Evolutionary conservation across 495 filamentous ascomycete genomes (phyloP), one percentile per base, ranked within the genome.

Genomic region (Aspergillus nanangensis): DNA sequence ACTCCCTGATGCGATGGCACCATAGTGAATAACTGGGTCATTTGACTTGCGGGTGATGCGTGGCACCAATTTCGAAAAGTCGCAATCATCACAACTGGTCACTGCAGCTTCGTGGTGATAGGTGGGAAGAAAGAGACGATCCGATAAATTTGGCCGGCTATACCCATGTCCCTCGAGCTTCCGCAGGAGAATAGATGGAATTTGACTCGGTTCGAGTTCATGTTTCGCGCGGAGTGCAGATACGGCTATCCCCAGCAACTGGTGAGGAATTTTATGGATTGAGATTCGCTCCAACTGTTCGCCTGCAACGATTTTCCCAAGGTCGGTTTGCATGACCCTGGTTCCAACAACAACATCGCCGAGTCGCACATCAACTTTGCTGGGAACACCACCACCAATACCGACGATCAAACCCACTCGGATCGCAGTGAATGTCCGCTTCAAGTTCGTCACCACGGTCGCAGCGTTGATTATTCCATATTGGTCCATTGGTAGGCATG

Each of bases 301-400:
- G 17, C 50, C 43, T 17, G 18, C 44, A 3, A 62, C 17, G 0
- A 52, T 40, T 48, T 70, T 74, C 3, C 67, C 71, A 38, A 67
- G 54, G 38, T 75, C 66, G 45, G 52, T 66, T 48, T 74, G 66
- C 38, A 74, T 58, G 3, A 76, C 69, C 18, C 71, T 63, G 8
- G 61, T 58, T 41, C 59, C 53, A 14, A 65, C 59, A 13, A 62
- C 56, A 15, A 65, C 32, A 34, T 65, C 59, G 14, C 68, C 62
- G 17, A 77, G 55, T 1, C 53, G 46, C 1, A 66, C 34, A 55
- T 62, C 59, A 32, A 32, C 25, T 25, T 41, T 52, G 36, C 43
- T 50, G 0, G 57, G 60, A 0, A 57, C 41, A 52, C 72, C 46
- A 51, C 63, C 57, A 10, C 57, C 60, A 17, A 66, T 58, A 1